phyloP scores from a whole-genome alignment of 495 filamentous ascomycete genomes.

The Ramalina intermedia region DNA sequence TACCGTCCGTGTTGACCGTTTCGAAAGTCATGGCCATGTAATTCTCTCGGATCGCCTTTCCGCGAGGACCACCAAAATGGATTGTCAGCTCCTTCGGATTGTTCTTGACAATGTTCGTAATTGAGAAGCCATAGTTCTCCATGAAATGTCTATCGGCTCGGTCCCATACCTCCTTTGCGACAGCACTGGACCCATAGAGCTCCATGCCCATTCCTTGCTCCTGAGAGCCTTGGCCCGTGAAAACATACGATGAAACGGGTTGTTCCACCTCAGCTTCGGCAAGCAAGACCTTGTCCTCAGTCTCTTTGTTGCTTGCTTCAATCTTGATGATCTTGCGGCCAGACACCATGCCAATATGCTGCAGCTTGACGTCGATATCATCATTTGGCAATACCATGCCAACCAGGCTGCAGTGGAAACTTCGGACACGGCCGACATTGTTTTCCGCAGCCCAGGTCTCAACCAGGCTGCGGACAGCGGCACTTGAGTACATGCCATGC shows the following conservation, averaged over 20 bases:
- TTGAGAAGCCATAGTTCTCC: slow-evolving; percentile 98
- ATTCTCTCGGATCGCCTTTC: slow-evolving; percentile 93
- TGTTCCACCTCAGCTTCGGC: slow-evolving; percentile 98
- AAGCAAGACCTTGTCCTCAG: slow-evolving; percentile 84
- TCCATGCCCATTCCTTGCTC: slow-evolving; percentile 99
- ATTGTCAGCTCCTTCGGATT: slow-evolving; percentile 98
- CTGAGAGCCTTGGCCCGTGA: slow-evolving; percentile 95
- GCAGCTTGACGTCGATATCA: slow-evolving; percentile 79
- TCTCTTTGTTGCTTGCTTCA: slow-evolving; percentile 82
- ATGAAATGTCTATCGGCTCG: slow-evolving; percentile 94
- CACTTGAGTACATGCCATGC: slow-evolving; percentile 98
- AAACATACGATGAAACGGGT: slow-evolving; percentile 92
- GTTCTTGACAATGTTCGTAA: slow-evolving; percentile 97
- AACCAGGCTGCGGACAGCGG: slow-evolving; percentile 91
- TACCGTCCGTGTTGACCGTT: slow-evolving; percentile 77
- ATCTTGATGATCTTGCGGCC: slow-evolving; percentile 99
- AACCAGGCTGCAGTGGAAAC: slow-evolving; percentile 86
- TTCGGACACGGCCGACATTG: slow-evolving; percentile 90
- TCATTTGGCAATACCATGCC: slow-evolving; percentile 98
- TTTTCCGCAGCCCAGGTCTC: slow-evolving; percentile 99
- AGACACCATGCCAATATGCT: slow-evolving; percentile 94
- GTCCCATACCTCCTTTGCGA: slow-evolving; percentile 97
- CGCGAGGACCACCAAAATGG: slow-evolving; percentile 91
- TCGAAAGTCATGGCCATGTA: slow-evolving; percentile 99
- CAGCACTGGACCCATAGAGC: slow-evolving; percentile 78